Evolutionary conservation across 345 rosid species (phyloP).

Genomic region (Eucalyptus caleyi): DNA sequence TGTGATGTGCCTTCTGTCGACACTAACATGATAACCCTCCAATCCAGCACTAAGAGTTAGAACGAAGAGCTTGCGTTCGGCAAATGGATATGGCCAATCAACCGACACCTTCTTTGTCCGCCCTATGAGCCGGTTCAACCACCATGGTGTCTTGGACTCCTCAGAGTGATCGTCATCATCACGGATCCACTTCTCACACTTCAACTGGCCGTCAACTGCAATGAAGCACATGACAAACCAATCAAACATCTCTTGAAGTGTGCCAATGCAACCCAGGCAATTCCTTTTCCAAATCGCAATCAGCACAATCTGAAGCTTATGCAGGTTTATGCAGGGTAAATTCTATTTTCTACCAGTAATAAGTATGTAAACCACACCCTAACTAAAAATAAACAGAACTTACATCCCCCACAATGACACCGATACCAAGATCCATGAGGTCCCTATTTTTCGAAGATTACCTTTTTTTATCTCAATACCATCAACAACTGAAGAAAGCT

Average conservation of each 20-base stretch:
- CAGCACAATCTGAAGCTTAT: background rate
- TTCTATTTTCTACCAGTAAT: background rate
- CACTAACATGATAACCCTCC: constrained; percentile 81
- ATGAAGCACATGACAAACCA: constrained; percentile 1
- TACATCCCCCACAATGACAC: background rate
- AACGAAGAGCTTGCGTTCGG: constrained; percentile 65
- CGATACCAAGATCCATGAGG: background rate
- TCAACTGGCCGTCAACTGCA: constrained; percentile 80
- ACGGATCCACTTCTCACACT: constrained; percentile 94
- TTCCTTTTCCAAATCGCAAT: background rate
- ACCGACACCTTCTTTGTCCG: constrained; percentile 51
- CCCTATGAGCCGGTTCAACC: constrained; percentile 72
- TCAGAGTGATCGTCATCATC: constrained; percentile 58
- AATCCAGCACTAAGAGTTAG: constrained; percentile 83
- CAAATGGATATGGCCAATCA: constrained; percentile 90
- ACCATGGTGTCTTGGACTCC: constrained; percentile 72
- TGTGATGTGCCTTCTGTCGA: constrained; percentile 80
- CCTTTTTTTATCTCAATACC: background rate
- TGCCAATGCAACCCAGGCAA: background rate
- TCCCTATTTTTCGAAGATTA: background rate
- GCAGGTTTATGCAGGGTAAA: background rate
- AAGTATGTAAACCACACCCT: background rate
- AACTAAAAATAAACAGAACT: background rate
- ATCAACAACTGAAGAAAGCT: background rate
- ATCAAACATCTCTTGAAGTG: background rate